These are phyloP conservation scores for Russula olivacea DNA, from an alignment of 768 basidiomycete genomes.

Conservation along the genomic window DNA sequence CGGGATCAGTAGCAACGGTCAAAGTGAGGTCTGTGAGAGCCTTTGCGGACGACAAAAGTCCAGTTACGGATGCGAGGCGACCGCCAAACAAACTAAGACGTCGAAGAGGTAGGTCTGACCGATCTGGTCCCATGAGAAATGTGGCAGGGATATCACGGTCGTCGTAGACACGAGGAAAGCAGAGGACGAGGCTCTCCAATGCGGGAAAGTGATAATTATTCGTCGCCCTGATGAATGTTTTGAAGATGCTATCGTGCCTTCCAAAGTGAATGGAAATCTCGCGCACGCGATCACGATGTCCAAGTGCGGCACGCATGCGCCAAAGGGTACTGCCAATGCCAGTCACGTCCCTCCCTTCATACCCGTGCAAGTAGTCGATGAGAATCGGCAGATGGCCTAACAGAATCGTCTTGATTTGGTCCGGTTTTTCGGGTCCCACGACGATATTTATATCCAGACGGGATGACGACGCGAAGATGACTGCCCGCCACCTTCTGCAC, in stretches of 20 bases:
- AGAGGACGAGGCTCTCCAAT: not conserved
- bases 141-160: not conserved
- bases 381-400: no score
- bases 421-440: no score
- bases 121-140: not conserved
- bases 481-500: no score
- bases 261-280: not conserved
- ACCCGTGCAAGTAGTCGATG: no score
- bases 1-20: not conserved
- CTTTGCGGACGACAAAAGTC: not conserved
- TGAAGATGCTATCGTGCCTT: accelerated
- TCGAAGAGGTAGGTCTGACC: not conserved
- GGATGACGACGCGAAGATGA: no score
- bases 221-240: not conserved
- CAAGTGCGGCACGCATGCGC: not conserved
- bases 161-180: accelerated
- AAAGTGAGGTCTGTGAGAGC: not conserved
- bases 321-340: not conserved
- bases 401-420: no score
- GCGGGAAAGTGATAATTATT: not conserved
- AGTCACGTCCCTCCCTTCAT: no score
- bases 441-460: no score
- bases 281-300: not conserved
- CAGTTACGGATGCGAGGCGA: not conserved
- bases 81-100: not conserved